Evolutionary conservation across 768 basidiomycete species (phyloP).

Genomic region (Pisolithus tinctorius): DNA sequence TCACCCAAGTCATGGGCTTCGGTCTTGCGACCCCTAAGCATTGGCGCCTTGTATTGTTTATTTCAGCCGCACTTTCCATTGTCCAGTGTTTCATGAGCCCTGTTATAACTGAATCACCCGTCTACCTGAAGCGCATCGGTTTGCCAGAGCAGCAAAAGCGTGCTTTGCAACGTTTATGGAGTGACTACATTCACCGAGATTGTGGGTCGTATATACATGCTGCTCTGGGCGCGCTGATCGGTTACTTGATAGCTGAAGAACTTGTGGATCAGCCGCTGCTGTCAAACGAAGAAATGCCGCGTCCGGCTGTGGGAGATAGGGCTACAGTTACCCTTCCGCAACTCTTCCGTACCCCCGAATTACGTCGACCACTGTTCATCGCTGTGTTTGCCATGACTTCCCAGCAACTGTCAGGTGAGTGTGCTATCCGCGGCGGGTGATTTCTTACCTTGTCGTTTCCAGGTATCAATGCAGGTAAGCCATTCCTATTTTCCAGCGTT

Average conservation of each 20-base stretch:
- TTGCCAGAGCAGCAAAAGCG: conserved; percentile 42
- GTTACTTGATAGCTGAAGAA: conserved; percentile 15
- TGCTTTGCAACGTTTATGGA: conserved; percentile 51
- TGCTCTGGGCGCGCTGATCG: conserved; percentile 3
- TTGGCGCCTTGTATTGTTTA: conserved; percentile 67
- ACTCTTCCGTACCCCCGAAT: conserved; percentile 44
- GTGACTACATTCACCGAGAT: conserved; percentile 23
- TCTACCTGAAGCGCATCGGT: conserved; percentile 52
- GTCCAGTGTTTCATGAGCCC: conserved; percentile 51
- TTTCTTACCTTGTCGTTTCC: conserved; percentile 4
- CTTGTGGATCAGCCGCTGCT: conserved; percentile 24
- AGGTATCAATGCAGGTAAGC: conserved; percentile 72
- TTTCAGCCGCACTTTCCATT: conserved; percentile 51
- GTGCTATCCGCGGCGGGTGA: neutral
- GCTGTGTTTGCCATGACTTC: conserved; percentile 67
- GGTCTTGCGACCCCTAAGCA: conserved; percentile 54
- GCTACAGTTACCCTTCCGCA: conserved; percentile 44
- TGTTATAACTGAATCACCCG: conserved; percentile 63
- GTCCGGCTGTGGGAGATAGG: conserved; percentile 18
- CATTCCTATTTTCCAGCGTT: neutral
- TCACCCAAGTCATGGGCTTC: conserved; percentile 76
- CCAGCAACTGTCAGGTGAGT: conserved; percentile 71
- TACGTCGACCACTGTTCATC: conserved; percentile 57
- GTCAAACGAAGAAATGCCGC: conserved; percentile 11
- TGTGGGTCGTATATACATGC: conserved; percentile 12